A percentile compares a stretch with the other conserved stretches of the same genome.
Conservation (phyloP, 768 basidiomycete species). For the Clathrus columnatus region DNA sequence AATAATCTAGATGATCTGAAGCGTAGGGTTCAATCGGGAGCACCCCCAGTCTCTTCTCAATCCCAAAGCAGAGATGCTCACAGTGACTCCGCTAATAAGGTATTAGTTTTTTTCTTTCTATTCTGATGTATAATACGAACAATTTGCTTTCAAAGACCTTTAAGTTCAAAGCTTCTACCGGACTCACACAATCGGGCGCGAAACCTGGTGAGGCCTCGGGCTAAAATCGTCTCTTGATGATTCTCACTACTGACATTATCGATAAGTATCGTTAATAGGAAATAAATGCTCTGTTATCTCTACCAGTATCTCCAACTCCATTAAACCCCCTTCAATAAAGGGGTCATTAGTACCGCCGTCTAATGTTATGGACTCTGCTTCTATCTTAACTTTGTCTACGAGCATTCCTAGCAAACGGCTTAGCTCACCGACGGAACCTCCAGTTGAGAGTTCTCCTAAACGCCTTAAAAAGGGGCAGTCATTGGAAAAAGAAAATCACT, state of each 20-base stretch:
- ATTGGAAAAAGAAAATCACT: not conserved
- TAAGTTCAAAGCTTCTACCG: constrained; percentile 8
- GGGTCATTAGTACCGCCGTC: not conserved
- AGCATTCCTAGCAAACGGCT: not conserved
- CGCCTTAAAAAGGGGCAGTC: not conserved
- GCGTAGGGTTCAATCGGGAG: not conserved
- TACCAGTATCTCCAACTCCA: not conserved
- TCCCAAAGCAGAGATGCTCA: not conserved
- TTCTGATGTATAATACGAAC: not conserved
- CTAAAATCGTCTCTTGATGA: no score
- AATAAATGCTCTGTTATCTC: not conserved
- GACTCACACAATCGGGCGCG: not conserved
- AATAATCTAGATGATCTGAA: constrained; percentile 7
- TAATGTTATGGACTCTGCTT: not conserved
- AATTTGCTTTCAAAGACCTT: not conserved
- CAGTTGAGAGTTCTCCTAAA: not conserved
- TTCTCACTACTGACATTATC: not conserved
- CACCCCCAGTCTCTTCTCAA: not conserved
- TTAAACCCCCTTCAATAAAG: not conserved
- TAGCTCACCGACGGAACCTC: not conserved
- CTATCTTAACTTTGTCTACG: not conserved
- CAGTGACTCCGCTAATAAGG: not conserved
- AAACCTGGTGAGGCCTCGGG: not conserved
- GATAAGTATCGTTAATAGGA: not conserved
- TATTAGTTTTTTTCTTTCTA: not conserved